Evolutionary conservation across 1,284 basidiomycete genomes (phyloP).

Genomic region (Sanghuangporus weigelae): DNA sequence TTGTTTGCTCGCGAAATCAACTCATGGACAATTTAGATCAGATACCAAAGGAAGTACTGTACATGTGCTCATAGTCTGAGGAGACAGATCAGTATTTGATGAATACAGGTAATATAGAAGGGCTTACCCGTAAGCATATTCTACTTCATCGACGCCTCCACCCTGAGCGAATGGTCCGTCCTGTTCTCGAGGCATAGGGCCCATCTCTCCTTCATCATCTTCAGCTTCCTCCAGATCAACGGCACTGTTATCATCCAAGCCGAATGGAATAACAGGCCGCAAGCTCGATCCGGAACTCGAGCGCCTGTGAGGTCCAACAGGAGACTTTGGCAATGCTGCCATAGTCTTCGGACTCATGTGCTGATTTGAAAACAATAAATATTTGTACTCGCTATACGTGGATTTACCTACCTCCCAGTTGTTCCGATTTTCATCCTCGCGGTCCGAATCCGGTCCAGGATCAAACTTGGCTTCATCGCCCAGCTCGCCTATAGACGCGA

Average conservation of each 20-base stretch:
- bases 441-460: constrained; percentile 40
- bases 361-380: constrained; percentile 34
- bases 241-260: constrained; percentile 67
- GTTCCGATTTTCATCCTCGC: constrained; percentile 77
- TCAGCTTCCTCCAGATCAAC: constrained; percentile 54
- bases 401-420: constrained; percentile 81
- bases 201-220: constrained; percentile 55
- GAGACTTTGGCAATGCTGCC: constrained; percentile 84
- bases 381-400: neutral
- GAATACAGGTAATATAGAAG: neutral
- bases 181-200: constrained; percentile 71
- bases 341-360: constrained; percentile 93
- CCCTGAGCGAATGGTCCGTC: constrained; percentile 69
- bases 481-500: constrained; percentile 82
- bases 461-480: constrained; percentile 72
- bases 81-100: neutral
- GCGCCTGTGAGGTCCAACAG: constrained; percentile 65
- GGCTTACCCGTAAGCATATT: constrained; percentile 78
- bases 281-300: constrained; percentile 76
- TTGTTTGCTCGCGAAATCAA: neutral
- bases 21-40: neutral
- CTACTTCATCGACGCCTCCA: constrained; percentile 81
- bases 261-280: constrained; percentile 78
- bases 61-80: neutral
- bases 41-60: neutral